Evolutionary conservation across 805 yeast species (phyloP).

Genomic region (Debaryomyces tyrocola): DNA sequence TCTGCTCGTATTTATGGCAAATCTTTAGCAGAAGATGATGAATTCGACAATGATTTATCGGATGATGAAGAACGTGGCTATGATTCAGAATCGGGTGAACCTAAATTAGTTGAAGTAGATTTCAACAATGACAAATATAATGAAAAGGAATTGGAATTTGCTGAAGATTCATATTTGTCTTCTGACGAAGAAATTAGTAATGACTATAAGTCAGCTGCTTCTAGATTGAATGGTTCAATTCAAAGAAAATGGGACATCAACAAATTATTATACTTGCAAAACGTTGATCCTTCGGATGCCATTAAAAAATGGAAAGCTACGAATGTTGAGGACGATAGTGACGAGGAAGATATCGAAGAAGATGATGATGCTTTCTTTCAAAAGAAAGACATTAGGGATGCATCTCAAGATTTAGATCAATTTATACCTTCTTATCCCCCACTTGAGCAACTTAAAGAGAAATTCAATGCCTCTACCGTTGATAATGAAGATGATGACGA

Average conservation of each 20-base stretch:
- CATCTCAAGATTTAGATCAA: slow-evolving; percentile 36
- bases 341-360: slow-evolving; percentile 42
- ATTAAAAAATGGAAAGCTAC: slow-evolving; percentile 68
- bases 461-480: slow-evolving; percentile 39
- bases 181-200: slow-evolving; percentile 34
- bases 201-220: slow-evolving; percentile 53
- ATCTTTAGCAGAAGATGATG: slow-evolving; percentile 48
- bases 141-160: slow-evolving; percentile 41
- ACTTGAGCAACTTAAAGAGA: slow-evolving; percentile 44
- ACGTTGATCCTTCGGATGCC: slow-evolving; percentile 72
- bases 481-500: slow-evolving; percentile 28
- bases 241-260: slow-evolving; percentile 74
- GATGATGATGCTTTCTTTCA: slow-evolving; percentile 58
- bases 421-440: slow-evolving; percentile 36
- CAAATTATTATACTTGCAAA: slow-evolving; percentile 76
- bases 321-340: slow-evolving; percentile 37
- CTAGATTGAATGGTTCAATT: slow-evolving; percentile 55
- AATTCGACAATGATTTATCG: slow-evolving; percentile 39
- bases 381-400: slow-evolving; percentile 37
- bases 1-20: slow-evolving; percentile 52
- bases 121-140: slow-evolving; percentile 34
- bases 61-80: slow-evolving; percentile 44
- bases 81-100: slow-evolving; percentile 36
- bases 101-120: slow-evolving; percentile 49
- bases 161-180: slow-evolving; percentile 48